Evolutionary conservation across 148 eudicot species (phyloP).

Genomic region (Bassia scoparia): DNA sequence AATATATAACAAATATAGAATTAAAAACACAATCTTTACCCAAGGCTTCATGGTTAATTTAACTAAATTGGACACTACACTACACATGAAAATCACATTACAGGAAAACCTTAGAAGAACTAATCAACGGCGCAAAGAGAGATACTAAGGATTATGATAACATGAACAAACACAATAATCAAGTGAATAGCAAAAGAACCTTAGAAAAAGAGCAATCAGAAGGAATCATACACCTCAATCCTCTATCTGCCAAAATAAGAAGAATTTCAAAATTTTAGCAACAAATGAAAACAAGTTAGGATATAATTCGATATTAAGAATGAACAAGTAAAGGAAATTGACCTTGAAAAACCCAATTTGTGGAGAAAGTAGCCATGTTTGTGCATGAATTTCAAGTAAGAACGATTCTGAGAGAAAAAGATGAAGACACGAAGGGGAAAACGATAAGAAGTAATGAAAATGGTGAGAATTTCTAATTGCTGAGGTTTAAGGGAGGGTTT

Average conservation of each 20-base stretch:
- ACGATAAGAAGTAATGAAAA: neutral
- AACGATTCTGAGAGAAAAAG: neutral
- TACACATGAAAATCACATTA: neutral
- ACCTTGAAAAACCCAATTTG: constrained; percentile 19
- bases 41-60: neutral
- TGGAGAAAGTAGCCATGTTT: constrained; percentile 15
- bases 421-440: too few relatives aligned
- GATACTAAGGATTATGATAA: neutral
- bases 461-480: neutral
- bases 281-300: neutral
- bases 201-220: constrained; percentile 19
- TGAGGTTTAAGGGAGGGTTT: constrained; percentile 10
- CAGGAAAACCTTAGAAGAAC: neutral
- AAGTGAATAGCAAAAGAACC: constrained; percentile 3
- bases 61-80: neutral
- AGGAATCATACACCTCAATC: constrained; percentile 20
- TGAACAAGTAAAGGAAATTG: neutral
- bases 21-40: too few relatives aligned
- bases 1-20: too few relatives aligned
- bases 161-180: neutral
- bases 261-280: neutral
- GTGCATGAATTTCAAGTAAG: neutral
- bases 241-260: constrained; percentile 17
- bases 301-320: neutral
- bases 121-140: neutral